Conservation (phyloP, 2,329 filamentous ascomycete genomes). For the Onygena corvina region DNA sequence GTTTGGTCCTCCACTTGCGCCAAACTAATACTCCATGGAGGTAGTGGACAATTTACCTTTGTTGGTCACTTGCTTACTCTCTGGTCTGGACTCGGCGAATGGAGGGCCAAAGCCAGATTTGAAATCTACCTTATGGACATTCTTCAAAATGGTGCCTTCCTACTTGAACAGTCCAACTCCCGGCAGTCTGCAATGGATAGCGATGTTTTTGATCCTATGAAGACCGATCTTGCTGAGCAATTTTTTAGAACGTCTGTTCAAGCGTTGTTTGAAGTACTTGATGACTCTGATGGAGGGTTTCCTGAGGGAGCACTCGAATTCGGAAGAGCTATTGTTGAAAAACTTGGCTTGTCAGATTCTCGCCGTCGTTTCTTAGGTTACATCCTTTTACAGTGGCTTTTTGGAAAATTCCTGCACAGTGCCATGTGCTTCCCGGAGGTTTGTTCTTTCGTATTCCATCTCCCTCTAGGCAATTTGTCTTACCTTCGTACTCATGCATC, state of each 20-base stretch:
- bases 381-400: conserved; percentile 83
- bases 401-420: conserved; percentile 72
- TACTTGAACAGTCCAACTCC: conserved; percentile 74
- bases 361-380: conserved; percentile 67
- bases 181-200: conserved; percentile 57
- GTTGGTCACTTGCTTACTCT: conserved; percentile 74
- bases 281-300: conserved; percentile 76
- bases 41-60: conserved; percentile 65
- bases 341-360: conserved; percentile 56
- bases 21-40: conserved; percentile 64
- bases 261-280: conserved; percentile 72
- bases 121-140: conserved; percentile 93
- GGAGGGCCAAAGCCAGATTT: conserved; percentile 79
- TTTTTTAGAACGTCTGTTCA: conserved; percentile 77
- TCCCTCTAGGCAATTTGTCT: background rate
- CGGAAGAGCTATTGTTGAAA: conserved; percentile 68
- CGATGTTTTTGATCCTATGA: conserved; percentile 55
- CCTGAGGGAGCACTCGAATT: conserved; percentile 76
- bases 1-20: conserved; percentile 84
- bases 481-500: conserved; percentile 14
- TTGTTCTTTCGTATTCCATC: conserved; percentile 19
- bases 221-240: conserved; percentile 69
- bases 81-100: conserved; percentile 76
- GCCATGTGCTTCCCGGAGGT: conserved; percentile 83
- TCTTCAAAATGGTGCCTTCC: conserved; percentile 80